Evolutionary conservation across 306 rosid genomes (phyloP).

Genomic region (Lagenaria siceraria): DNA sequence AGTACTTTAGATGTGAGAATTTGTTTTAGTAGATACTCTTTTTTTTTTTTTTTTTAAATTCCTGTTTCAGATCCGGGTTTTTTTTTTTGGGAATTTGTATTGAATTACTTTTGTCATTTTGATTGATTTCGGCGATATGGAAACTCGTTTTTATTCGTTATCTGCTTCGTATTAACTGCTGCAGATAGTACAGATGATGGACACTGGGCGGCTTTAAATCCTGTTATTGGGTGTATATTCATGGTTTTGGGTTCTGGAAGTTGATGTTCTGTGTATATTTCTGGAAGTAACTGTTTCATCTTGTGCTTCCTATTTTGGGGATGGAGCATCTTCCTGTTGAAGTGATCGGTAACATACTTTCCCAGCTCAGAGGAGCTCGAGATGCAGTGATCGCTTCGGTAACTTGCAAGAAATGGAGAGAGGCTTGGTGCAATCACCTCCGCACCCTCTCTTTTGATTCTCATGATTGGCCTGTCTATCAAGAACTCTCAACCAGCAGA

Average conservation of each 20-base stretch:
- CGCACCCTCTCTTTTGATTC: slow-evolving; percentile 63
- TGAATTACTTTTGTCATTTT: neutral
- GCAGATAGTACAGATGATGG: neutral
- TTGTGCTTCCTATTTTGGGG: neutral
- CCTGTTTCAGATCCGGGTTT: neutral
- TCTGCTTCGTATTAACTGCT: neutral
- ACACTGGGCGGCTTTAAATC: neutral
- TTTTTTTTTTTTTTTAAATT: neutral
- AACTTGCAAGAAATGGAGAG: slow-evolving; percentile 67
- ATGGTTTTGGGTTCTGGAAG: neutral
- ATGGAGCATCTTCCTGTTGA: slow-evolving; percentile 75
- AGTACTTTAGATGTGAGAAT: neutral
- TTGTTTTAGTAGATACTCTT: neutral
- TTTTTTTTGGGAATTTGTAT: neutral
- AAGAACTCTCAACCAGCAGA: slow-evolving; percentile 37
- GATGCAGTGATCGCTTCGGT: slow-evolving; percentile 71
- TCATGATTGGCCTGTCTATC: slow-evolving; percentile 46
- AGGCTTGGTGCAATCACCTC: slow-evolving; percentile 51
- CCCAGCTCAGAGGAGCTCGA: slow-evolving; percentile 59
- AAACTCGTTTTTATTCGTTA: neutral
- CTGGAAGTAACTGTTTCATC: neutral
- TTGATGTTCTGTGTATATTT: neutral
- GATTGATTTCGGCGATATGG: neutral
- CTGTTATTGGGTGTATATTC: neutral
- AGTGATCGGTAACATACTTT: slow-evolving; percentile 70